Percentiles rank a stretch among this genome's conserved stretches.
Conservation (phyloP, 1,284 basidiomycete species). For the Trichosporon sp. region DNA sequence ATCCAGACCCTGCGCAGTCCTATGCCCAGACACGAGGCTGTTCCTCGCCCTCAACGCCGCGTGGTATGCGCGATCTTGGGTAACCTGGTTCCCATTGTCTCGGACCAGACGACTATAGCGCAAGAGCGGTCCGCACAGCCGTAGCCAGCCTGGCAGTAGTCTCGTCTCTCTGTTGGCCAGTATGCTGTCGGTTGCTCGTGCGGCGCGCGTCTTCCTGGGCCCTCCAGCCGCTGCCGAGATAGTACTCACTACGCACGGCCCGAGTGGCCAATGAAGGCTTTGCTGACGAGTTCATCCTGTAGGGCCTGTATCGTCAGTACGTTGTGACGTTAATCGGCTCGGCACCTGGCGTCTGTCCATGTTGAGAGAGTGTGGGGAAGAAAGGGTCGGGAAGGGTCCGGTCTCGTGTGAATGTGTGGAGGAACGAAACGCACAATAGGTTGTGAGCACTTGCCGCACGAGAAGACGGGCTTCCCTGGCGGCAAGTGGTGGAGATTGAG, state of each 20-base stretch:
- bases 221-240: not conserved
- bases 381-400: too few relatives aligned
- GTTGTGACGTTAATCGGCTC: not conserved
- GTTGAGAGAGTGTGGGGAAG: not conserved
- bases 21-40: not conserved
- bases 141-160: not conserved
- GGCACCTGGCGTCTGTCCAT: not conserved
- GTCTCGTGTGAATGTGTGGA: not conserved
- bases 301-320: constrained; percentile 43
- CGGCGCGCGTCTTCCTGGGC: not conserved
- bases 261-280: constrained; percentile 54
- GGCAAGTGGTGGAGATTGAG: constrained; percentile 48
- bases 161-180: not conserved
- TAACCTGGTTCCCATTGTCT: not conserved
- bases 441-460: constrained; percentile 46
- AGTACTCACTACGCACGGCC: constrained; percentile 53
- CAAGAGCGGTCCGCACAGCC: not conserved
- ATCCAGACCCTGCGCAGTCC: constrained; percentile 4
- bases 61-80: not conserved
- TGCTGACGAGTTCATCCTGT: constrained; percentile 55
- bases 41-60: not conserved
- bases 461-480: constrained; percentile 46
- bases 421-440: not conserved
- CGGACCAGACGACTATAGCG: not conserved
- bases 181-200: not conserved